Conservation (phyloP, 805 yeast genomes). For the Monosporozyma aerobia region DNA sequence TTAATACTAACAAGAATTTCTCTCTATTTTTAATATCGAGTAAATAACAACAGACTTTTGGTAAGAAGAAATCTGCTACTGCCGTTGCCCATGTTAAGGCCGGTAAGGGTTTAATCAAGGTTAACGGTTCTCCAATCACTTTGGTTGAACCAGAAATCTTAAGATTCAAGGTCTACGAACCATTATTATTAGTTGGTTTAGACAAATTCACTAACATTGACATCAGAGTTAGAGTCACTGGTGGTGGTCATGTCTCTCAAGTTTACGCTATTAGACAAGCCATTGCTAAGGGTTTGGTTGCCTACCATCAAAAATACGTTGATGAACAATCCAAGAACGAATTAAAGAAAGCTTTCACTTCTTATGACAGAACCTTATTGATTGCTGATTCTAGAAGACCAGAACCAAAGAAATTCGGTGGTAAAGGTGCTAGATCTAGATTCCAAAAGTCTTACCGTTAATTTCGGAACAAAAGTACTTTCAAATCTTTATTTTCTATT, state of each 20-base stretch:
- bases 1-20: background rate
- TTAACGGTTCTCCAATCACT: constrained; percentile 98
- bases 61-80: constrained; percentile 99
- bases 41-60: constrained; percentile 69
- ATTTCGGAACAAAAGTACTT: constrained; percentile 11
- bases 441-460: constrained; percentile 99
- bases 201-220: constrained; percentile 98
- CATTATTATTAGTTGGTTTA: constrained; percentile 94
- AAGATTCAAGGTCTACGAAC: constrained; percentile 99
- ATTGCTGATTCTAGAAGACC: constrained; percentile 99
- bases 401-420: constrained; percentile 99
- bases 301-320: constrained; percentile 98
- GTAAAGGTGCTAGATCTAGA: constrained; percentile 99
- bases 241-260: constrained; percentile 99
- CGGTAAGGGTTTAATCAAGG: constrained; percentile 99
- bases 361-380: constrained; percentile 98
- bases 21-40: background rate
- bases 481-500: background rate
- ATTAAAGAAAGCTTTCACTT: constrained; percentile 92
- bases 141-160: constrained; percentile 98
- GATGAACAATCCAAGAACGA: constrained; percentile 99
- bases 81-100: constrained; percentile 99
- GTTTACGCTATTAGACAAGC: constrained; percentile 99
- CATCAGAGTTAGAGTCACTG: constrained; percentile 97
- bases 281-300: constrained; percentile 98